Evolutionary conservation across 805 yeast genomes (phyloP).

Genomic region (Dipodascopsis uninucleata): DNA sequence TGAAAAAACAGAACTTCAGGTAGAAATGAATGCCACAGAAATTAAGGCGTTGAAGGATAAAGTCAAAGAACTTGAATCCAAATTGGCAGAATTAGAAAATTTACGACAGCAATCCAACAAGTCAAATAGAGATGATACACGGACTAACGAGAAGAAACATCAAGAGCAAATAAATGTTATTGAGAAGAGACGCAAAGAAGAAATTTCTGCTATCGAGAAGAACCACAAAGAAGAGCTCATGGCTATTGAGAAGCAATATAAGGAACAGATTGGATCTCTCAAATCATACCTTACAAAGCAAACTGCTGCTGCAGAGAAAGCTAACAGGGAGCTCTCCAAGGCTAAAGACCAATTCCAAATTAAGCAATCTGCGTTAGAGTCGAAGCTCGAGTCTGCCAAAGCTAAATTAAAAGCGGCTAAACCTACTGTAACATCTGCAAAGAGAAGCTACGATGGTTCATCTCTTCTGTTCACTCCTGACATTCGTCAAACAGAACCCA

Average conservation of each 20-base stretch:
- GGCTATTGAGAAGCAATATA: conserved; percentile 8
- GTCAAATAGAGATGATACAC: no score
- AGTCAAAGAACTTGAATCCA: conserved; percentile 5
- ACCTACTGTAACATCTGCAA: neutral
- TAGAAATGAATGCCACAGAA: neutral
- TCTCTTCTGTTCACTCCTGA: conserved; percentile 21
- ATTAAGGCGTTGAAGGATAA: conserved; percentile 2
- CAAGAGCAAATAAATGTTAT: no score
- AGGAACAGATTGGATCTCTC: conserved; percentile 10
- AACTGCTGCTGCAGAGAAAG: conserved; percentile 9
- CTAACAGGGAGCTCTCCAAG: conserved; percentile 12
- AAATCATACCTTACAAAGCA: conserved; percentile 10
- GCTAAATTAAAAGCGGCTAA: conserved; percentile 8
- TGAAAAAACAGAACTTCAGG: neutral
- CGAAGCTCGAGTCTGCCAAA: conserved; percentile 11
- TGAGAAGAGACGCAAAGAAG: conserved; percentile 9
- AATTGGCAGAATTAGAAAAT: neutral
- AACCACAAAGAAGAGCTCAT: conserved; percentile 11
- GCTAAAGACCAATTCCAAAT: conserved; percentile 10
- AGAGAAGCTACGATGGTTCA: conserved; percentile 1
- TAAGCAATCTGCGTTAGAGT: conserved; percentile 13
- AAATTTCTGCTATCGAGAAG: conserved; percentile 1
- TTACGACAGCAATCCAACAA: no score
- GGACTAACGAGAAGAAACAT: no score
- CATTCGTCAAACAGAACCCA: neutral